Base-by-base conservation (phyloP, 2,329 filamentous ascomycete species). In the Stemphylium vesicarium region DNA sequence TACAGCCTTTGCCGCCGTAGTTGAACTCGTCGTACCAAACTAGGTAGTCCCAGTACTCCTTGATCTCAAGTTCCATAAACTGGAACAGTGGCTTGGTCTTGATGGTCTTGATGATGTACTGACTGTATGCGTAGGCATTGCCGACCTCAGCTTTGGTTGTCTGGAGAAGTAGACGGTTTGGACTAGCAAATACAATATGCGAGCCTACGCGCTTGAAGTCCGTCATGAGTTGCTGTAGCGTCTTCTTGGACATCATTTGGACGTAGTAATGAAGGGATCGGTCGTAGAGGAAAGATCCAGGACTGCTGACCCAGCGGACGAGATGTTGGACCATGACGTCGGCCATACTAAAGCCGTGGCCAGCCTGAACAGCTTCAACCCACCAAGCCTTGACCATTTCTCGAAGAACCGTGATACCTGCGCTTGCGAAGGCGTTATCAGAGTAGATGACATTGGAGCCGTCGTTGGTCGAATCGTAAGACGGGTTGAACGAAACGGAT, bases 381-480 rank as follows among this genome's bases (percentile, higher is more conserved):
- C 95, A 99, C 96, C 96, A 99, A 2, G 91, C 86, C 75, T 97
- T 96, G 65, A 99, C 95, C 93, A 99, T 97, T 67, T 98, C 96
- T 12, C 95, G 89, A 3, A 99, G 82, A 0, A 99, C 95, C 6
- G 88, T 85, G 4, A 98, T 90, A 50, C 92, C 91, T 3, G 94
- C 92, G 44, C 92, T 90, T n/a, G 94, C 89, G 72, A 99, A 99
- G 0, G 94, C 91, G 56, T 89, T 95, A 59, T 96, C 92, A 0
- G 92, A 91, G 58, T 91, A 90, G 6, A 96, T 84, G 15, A 88
- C 83, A 56, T 89, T 89, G 0, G 84, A 81, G 0, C 87, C 88
- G 53, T 89, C 86, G 9, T 82, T 83, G 1, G 81, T 73, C 0
- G 79, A 81, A 24, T 87, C 84, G 52, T 89, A 86, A 0, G 82